Evolutionary conservation across 192 early-diverging fungal genomes (phyloP).

Genomic region (Tieghemiomyces parasiticus): DNA sequence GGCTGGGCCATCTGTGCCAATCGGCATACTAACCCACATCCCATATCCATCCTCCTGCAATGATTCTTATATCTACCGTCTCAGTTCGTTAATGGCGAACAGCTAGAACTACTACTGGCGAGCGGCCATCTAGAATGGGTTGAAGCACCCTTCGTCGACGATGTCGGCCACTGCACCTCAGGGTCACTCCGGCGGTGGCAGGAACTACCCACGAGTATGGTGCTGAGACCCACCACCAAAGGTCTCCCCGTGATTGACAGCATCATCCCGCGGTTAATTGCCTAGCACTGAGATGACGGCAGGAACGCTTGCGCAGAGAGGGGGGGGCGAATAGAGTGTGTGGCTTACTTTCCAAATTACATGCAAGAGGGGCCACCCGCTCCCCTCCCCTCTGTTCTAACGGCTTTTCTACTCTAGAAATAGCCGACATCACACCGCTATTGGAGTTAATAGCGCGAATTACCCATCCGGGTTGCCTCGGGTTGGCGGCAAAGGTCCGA

Average conservation of each 20-base stretch:
- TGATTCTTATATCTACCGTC: not conserved
- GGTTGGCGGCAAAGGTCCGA: too few species aligned
- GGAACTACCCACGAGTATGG: not conserved
- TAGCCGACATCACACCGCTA: too few species aligned
- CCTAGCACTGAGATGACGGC: too few species aligned
- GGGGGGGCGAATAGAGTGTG: too few species aligned
- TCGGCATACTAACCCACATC: not conserved
- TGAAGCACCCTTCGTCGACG: not conserved
- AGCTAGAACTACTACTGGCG: not conserved
- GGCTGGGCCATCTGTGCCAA: not conserved
- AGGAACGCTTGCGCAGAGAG: too few species aligned
- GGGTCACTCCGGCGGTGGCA: too few species aligned
- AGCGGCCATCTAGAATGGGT: not conserved
- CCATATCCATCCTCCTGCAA: not conserved
- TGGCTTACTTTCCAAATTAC: too few species aligned
- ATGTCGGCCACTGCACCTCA: not conserved
- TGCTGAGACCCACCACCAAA: not conserved
- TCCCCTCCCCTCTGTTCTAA: too few species aligned
- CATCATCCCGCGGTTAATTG: conserved; percentile 1
- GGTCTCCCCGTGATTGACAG: not conserved
- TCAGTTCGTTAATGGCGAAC: not conserved
- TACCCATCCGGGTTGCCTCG: too few species aligned
- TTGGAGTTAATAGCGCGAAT: too few species aligned
- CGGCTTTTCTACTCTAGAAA: too few species aligned
- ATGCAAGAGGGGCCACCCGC: too few species aligned